A percentile compares a stretch with the other conserved stretches of the same genome.
phyloP scores from a whole-genome alignment of 345 rosid species.

The Aethionema arabicum region DNA sequence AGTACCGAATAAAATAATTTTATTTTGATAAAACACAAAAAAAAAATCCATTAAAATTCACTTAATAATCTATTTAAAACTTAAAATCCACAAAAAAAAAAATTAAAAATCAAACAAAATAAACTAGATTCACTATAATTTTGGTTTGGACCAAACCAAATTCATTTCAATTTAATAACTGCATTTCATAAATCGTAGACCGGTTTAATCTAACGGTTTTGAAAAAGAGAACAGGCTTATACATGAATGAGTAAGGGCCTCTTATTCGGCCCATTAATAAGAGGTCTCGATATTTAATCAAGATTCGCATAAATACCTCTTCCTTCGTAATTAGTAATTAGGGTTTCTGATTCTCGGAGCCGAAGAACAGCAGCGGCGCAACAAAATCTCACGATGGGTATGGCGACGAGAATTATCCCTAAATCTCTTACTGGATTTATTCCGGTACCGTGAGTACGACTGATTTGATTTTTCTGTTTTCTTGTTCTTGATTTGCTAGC shows the following conservation, averaged over 20 bases:
- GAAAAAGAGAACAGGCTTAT: too few species aligned
- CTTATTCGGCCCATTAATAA: conserved; percentile 8
- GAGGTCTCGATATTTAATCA: neutral
- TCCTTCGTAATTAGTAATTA: neutral
- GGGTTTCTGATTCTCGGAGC: conserved; percentile 31
- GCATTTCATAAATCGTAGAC: too few species aligned
- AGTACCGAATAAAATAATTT: too few species aligned
- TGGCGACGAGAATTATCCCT: neutral
- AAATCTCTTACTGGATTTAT: neutral
- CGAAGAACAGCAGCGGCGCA: conserved; percentile 31
- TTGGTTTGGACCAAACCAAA: too few species aligned
- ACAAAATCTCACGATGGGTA: conserved; percentile 38
- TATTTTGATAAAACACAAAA: too few species aligned
- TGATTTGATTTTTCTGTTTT: conserved; percentile 1
- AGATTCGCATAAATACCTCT: conserved; percentile 16
- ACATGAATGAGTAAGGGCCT: neutral
- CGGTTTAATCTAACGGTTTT: too few species aligned
- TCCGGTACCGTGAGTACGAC: neutral
- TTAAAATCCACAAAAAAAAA: too few species aligned
- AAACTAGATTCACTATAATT: too few species aligned
- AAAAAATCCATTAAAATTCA: too few species aligned
- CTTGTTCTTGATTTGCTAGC: conserved; percentile 24
- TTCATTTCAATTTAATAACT: too few species aligned
- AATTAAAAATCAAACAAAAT: too few species aligned
- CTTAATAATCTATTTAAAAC: too few species aligned